These are phyloP conservation scores for Cornus controversa DNA, from an alignment of 148 eudicot genomes.

Conservation along the genomic window DNA sequence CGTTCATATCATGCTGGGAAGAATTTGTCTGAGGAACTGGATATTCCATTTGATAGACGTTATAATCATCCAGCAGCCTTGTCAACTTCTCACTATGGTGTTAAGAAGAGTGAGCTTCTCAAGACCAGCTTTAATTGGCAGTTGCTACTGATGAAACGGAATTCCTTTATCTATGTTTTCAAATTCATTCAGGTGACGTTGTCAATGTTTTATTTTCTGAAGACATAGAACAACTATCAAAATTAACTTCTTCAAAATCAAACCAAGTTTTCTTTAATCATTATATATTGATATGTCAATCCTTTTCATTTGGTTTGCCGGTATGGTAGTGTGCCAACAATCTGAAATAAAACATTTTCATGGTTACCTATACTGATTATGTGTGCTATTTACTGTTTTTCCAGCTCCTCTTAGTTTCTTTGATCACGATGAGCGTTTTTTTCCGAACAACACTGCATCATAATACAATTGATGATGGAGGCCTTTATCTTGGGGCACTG, in stretches of 20 bases:
- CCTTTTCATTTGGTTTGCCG: neutral
- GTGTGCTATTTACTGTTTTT: conserved; percentile 17
- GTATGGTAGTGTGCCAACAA: too few species aligned
- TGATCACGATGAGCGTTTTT: conserved; percentile 91
- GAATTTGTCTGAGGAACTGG: conserved; percentile 55
- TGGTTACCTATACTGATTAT: conserved; percentile 6
- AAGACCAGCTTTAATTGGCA: conserved; percentile 88
- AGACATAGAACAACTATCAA: neutral
- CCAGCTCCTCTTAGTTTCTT: conserved; percentile 92
- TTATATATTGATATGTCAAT: neutral
- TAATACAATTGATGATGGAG: conserved; percentile 81
- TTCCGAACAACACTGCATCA: conserved; percentile 84
- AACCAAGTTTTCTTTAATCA: neutral
- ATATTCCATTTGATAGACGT: conserved; percentile 70
- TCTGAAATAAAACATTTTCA: neutral
- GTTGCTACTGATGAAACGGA: conserved; percentile 84
- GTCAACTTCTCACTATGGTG: conserved; percentile 77
- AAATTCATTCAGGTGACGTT: conserved; percentile 85
- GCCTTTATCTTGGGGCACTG: conserved; percentile 76
- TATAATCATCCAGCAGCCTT: conserved; percentile 94
- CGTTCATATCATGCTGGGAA: conserved; percentile 59
- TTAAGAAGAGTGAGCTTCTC: conserved; percentile 67
- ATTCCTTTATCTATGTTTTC: conserved; percentile 86
- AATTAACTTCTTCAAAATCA: neutral
- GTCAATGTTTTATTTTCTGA: neutral